Percentiles rank a stretch among this genome's conserved stretches.
Conservation (phyloP, 768 basidiomycete genomes). For the Hydnomerulius pinastri region DNA sequence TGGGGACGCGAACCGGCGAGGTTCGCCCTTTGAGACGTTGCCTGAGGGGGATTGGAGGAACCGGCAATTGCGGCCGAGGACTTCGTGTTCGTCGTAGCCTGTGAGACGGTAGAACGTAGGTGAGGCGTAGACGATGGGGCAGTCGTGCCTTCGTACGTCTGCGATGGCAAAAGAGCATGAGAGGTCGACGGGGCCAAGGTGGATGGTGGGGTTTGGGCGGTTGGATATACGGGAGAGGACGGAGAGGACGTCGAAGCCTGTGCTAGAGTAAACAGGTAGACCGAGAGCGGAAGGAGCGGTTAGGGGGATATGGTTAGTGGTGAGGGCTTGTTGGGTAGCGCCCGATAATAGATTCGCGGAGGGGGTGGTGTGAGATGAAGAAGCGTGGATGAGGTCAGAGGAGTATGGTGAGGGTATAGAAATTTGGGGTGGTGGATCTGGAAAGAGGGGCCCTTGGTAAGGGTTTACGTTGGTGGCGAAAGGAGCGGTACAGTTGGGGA, state of each 20-base stretch:
- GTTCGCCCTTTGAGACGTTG: constrained; percentile 49
- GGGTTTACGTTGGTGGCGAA: constrained; percentile 3
- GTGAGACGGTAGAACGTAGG: constrained; percentile 80
- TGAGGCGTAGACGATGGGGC: constrained; percentile 89
- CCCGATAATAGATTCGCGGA: constrained; percentile 7
- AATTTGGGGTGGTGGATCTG: constrained; percentile 3
- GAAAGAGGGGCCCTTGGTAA: constrained; percentile 8
- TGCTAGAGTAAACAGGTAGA: constrained; percentile 79
- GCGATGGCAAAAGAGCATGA: constrained; percentile 91
- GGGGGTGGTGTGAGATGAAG: not conserved
- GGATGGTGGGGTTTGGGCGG: constrained; percentile 71
- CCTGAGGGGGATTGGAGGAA: constrained; percentile 83
- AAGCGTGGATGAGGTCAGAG: constrained; percentile 5
- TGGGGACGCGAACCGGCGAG: constrained; percentile 61
- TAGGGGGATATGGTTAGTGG: constrained; percentile 10
- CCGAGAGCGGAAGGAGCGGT: constrained; percentile 33
- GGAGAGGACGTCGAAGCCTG: constrained; percentile 88
- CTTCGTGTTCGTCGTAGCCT: constrained; percentile 72
- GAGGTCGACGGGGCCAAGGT: constrained; percentile 89
- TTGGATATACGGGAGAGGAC: constrained; percentile 77
- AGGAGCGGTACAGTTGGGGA: not conserved
- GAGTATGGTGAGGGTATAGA: not conserved
- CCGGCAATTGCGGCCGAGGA: constrained; percentile 88
- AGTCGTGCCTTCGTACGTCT: constrained; percentile 79
- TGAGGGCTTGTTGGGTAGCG: constrained; percentile 2